phyloP scores from a whole-genome alignment of 108 stramenopile genomes.

The Fragilariopsis cylindrus region DNA sequence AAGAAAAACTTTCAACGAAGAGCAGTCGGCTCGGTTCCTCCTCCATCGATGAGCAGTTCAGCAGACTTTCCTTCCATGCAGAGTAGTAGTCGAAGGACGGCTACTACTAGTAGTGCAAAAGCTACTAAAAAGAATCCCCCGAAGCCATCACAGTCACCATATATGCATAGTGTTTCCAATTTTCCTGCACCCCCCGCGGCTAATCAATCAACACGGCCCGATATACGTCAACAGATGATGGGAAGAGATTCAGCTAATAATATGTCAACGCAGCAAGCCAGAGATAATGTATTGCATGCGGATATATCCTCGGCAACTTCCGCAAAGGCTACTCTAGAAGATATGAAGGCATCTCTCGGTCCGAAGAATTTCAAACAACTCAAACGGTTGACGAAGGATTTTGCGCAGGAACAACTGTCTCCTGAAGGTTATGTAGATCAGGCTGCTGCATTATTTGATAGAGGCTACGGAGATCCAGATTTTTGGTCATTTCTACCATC shows the following conservation, averaged over 20 bases:
- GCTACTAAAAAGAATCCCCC: conserved; percentile 13
- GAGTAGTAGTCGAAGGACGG: background rate
- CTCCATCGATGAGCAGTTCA: conserved; percentile 23
- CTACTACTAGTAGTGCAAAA: background rate
- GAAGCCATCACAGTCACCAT: conserved; percentile 26
- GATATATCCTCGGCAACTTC: background rate
- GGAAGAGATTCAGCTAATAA: conserved; percentile 27
- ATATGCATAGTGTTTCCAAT: conserved; percentile 33
- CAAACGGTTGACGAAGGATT: conserved; percentile 63
- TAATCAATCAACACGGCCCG: conserved; percentile 32
- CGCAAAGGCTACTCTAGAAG: conserved; percentile 58
- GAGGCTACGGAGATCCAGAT: conserved; percentile 54
- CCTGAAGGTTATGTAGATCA: conserved; percentile 76
- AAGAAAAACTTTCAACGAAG: background rate
- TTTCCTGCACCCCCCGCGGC: conserved; percentile 53
- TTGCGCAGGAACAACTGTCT: conserved; percentile 48
- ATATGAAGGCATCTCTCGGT: conserved; percentile 71
- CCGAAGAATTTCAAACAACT: conserved; percentile 74
- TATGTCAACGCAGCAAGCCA: conserved; percentile 38
- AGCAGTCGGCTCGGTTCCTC: background rate
- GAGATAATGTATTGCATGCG: too few relatives aligned
- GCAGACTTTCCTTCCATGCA: conserved; percentile 27
- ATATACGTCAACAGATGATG: conserved; percentile 19
- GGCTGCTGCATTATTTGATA: conserved; percentile 69
- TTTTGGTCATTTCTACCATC: conserved; percentile 70